Base-by-base conservation (phyloP, 108 stramenopile genomes). In the Nitzschia inconspicua region DNA sequence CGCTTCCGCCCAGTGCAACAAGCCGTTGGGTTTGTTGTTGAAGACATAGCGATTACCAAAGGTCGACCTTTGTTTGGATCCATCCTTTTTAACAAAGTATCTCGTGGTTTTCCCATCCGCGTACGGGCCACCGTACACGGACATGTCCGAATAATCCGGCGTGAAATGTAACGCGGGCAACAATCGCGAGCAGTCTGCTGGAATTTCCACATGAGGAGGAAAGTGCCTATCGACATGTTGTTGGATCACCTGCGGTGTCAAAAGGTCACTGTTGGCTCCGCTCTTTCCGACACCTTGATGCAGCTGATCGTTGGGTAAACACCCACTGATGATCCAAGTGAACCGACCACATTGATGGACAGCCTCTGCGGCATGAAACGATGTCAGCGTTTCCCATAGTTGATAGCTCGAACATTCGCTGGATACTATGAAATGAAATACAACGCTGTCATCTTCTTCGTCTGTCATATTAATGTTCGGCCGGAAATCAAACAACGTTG, bases 1-100 rank as follows among this genome's bases (percentile, higher is more conserved):
- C 3, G 37, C 35, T 22, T 52, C 36, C 44, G 57, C 57, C 78
- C 78, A 79, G 58, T 79, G 73, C 60, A 66, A 27, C 26, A 79
- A 51, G 1, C 78, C 78, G 52, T 68, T 68, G 6, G 78, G 78
- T 44, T 79, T 79, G 63, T 80, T 80, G 50, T 75, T 80, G 44
- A 80, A 80, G 39, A 72, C 51, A 49, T 80, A 80, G 4, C 19
- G 64, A 29, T 80, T 76, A 16, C 79, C 79, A 39, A 50, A 76
- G 51, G 56, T 80, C 26, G 57, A 56, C 39, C 14, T n/a, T 18
- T 46, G 19, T 8, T 47, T 22, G 27, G 76, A 73, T 14, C 75
- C 75, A 13, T 63, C 8, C 0, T 60, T 57, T 43, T 72, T 72
- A n/a, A 37, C 25, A 44, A 69, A 79, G 9, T 54, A 27, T 39